phyloP scores from a whole-genome alignment of 805 yeast species.

The Ogataea zsoltii region DNA sequence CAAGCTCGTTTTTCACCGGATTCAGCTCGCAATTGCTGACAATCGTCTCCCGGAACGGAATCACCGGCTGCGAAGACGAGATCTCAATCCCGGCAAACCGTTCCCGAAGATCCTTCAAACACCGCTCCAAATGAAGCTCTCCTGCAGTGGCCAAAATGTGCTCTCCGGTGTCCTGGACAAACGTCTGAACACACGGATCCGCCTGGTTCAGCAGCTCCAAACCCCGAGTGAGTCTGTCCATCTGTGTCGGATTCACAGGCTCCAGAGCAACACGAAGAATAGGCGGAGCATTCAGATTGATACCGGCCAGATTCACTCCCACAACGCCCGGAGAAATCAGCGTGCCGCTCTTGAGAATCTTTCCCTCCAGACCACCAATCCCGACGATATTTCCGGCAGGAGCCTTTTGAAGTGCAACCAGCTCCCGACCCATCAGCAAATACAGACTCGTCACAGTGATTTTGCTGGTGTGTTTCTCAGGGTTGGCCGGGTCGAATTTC shows the following conservation, averaged over 20 bases:
- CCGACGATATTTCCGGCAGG: slow-evolving; percentile 97
- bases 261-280: slow-evolving; percentile 95
- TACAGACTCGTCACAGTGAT: slow-evolving; percentile 69
- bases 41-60: slow-evolving; percentile 90
- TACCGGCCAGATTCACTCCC: slow-evolving; percentile 77
- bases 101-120: slow-evolving; percentile 85
- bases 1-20: slow-evolving; percentile 46
- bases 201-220: slow-evolving; percentile 77
- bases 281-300: slow-evolving; percentile 78
- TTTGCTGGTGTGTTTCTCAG: slow-evolving; percentile 53
- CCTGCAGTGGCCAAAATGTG: slow-evolving; percentile 95
- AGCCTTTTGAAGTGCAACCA: slow-evolving; percentile 72
- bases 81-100: slow-evolving; percentile 92
- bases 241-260: slow-evolving; percentile 82
- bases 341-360: slow-evolving; percentile 85
- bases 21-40: slow-evolving; percentile 48
- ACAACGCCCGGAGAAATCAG: slow-evolving; percentile 55
- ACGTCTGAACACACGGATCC: slow-evolving; percentile 92
- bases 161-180: slow-evolving; percentile 87
- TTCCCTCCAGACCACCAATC: slow-evolving; percentile 84
- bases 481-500: slow-evolving; percentile 69
- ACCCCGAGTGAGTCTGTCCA: slow-evolving; percentile 76
- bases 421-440: slow-evolving; percentile 89
- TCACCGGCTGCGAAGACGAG: slow-evolving; percentile 85
- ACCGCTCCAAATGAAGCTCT: slow-evolving; percentile 92